Conservation (phyloP, 306 rosid genomes). For the peach (Prunus persica) region DNA sequence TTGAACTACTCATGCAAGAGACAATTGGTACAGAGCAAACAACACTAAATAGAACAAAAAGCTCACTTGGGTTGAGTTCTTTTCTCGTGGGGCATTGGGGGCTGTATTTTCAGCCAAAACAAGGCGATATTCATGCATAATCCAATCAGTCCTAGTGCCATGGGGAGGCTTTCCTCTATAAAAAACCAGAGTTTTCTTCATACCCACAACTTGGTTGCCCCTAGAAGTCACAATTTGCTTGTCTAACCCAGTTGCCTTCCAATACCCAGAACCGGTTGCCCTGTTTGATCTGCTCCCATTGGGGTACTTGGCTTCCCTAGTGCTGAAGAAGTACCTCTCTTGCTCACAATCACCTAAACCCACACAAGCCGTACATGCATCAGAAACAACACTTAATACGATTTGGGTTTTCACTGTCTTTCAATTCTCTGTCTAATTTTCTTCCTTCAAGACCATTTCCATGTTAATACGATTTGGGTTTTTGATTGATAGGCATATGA, state of each 20-base stretch:
- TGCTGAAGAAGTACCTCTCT: slow-evolving; percentile 94
- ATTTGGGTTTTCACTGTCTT: background rate
- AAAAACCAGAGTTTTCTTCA: slow-evolving; percentile 94
- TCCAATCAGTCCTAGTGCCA: slow-evolving; percentile 92
- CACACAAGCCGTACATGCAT: background rate
- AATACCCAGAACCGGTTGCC: slow-evolving; percentile 83
- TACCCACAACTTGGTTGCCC: slow-evolving; percentile 58
- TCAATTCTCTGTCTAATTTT: background rate
- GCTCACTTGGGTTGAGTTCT: slow-evolving; percentile 34
- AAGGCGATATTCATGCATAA: slow-evolving; percentile 97
- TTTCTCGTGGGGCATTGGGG: slow-evolving; percentile 16
- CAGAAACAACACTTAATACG: background rate
- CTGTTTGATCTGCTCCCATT: slow-evolving; percentile 94
- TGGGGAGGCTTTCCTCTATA: slow-evolving; percentile 87
- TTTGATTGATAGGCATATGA: background rate
- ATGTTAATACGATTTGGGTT: background rate
- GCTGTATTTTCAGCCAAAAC: slow-evolving; percentile 18
- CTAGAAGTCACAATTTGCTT: slow-evolving; percentile 53
- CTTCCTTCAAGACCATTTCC: background rate
- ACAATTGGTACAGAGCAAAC: background rate
- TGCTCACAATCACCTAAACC: slow-evolving; percentile 64
- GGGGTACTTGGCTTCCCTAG: slow-evolving; percentile 85
- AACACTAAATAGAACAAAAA: background rate
- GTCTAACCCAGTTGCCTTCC: slow-evolving; percentile 98
- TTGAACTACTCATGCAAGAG: too few relatives aligned